phyloP scores from a whole-genome alignment of 164 flowering plant species.

The Echeveria elegans region DNA sequence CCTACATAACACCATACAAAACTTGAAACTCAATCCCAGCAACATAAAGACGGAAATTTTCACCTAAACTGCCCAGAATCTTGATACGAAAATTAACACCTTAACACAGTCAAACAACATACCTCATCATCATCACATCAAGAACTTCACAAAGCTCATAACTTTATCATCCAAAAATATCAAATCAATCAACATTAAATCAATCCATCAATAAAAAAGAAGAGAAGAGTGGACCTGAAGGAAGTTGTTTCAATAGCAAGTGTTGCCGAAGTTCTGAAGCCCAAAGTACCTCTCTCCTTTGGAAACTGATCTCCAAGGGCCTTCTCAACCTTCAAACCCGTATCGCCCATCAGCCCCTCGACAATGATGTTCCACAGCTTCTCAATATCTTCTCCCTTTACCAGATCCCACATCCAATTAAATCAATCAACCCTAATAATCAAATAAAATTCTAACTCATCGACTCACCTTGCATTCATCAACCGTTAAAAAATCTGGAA shows the following conservation, averaged over 20 bases:
- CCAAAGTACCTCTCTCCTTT: constrained; percentile 94
- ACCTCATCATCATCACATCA: not conserved
- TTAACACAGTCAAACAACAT: too few species aligned
- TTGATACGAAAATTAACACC: too few species aligned
- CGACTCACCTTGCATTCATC: constrained; percentile 54
- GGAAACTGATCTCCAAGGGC: constrained; percentile 98
- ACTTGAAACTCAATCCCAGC: not conserved
- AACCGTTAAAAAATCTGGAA: constrained; percentile 47
- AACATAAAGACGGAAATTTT: not conserved
- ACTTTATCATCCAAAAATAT: not conserved
- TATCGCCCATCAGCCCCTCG: constrained; percentile 53
- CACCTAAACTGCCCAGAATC: not conserved
- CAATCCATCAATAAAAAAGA: too few species aligned
- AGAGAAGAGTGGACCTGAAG: constrained; percentile 68
- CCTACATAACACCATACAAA: not conserved
- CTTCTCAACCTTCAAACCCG: constrained; percentile 94
- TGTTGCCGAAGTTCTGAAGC: constrained; percentile 94
- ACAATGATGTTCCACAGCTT: not conserved
- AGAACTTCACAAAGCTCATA: not conserved
- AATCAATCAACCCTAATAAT: too few species aligned
- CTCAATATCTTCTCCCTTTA: not conserved
- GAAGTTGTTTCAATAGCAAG: constrained; percentile 96
- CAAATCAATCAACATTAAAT: not conserved
- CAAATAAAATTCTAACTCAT: not conserved
- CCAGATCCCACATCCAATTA: too few species aligned